Base-by-base conservation (phyloP, 495 filamentous ascomycete genomes). In the Penicillium samsonianum region DNA sequence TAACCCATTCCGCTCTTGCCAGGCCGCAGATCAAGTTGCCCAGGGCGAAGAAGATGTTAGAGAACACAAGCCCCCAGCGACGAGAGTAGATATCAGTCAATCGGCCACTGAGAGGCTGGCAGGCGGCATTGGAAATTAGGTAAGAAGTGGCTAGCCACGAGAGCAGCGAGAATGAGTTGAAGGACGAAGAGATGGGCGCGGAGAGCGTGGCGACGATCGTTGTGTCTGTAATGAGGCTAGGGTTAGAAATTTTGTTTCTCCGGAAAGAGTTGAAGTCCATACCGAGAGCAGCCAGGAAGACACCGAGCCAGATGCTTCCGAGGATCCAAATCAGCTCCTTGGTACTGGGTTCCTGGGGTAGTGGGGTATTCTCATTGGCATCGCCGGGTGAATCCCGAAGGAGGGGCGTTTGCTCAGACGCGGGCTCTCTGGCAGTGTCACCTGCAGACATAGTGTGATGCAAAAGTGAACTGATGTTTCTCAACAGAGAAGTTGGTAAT, bases 101-200 rank as follows among this genome's bases (percentile, higher is more conserved):
- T 5, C 89, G 82, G 17, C 93, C 93, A 48, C 87, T 88, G 12
- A 97, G 73, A 3, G 93, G 92, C 60, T 97, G 92, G 48, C 85
- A 87, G 2, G 90, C 90, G 6, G 92, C 90, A 72, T 93, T 95
- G 46, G 93, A 87, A 60, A 97, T 92, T 28, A 96, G 82, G 69
- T 96, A 97, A 23, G 90, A 85, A 4, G 89, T 89, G 3, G 91
- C 93, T 12, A 97, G 84, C 92, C 92, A 97, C 5, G 91, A 93
- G 42, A 96, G 77, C 25, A 94, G 74, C n/a, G 84, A 86, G 42
- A 96, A 80, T 1, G 90, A 95, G 47, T 86, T 79, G 72, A 97
- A 96, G 17, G 89, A 88, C 54, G 84, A 87, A 16, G 90, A 90
- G 53, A 97, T 96, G 11, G 92, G 90, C 3, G 84, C 91, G 4